Evolutionary conservation across 257 asterid species (phyloP).

Genomic region (Haberlea rhodopensis): DNA sequence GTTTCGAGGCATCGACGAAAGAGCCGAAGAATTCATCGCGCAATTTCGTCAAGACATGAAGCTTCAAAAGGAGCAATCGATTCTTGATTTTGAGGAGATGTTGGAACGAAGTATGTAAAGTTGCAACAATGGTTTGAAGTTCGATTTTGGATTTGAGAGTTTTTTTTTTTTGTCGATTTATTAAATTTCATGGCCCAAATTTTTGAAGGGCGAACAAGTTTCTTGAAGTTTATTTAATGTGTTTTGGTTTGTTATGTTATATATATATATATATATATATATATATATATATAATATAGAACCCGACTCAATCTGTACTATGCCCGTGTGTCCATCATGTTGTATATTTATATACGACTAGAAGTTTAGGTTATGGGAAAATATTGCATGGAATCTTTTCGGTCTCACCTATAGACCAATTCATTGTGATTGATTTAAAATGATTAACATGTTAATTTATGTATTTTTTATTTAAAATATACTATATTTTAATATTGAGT

Average conservation of each 20-base stretch:
- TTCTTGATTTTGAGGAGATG: slow-evolving; percentile 64
- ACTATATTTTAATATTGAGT: too few species aligned
- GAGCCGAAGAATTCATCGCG: slow-evolving; percentile 56
- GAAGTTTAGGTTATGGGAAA: too few species aligned
- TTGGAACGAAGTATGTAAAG: slow-evolving; percentile 48
- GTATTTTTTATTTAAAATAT: too few species aligned
- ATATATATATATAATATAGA: too few species aligned
- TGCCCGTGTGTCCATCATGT: too few species aligned
- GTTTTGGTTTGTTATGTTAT: slow-evolving; percentile 7
- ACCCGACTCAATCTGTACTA: too few species aligned
- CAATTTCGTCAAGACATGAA: slow-evolving; percentile 55
- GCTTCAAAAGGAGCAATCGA: slow-evolving; percentile 64
- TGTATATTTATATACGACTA: too few species aligned
- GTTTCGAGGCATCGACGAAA: slow-evolving; percentile 50
- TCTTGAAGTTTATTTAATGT: background rate
- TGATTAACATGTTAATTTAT: too few species aligned
- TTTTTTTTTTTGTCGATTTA: background rate
- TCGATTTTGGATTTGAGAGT: background rate
- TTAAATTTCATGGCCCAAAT: background rate
- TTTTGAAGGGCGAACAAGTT: slow-evolving; percentile 12
- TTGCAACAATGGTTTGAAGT: background rate
- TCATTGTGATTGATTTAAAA: too few species aligned
- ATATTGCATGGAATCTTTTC: too few species aligned
- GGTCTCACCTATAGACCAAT: too few species aligned
- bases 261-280: too few species aligned